Base-by-base conservation (phyloP, 345 rosid genomes). In the Ceriops tagal region DNA sequence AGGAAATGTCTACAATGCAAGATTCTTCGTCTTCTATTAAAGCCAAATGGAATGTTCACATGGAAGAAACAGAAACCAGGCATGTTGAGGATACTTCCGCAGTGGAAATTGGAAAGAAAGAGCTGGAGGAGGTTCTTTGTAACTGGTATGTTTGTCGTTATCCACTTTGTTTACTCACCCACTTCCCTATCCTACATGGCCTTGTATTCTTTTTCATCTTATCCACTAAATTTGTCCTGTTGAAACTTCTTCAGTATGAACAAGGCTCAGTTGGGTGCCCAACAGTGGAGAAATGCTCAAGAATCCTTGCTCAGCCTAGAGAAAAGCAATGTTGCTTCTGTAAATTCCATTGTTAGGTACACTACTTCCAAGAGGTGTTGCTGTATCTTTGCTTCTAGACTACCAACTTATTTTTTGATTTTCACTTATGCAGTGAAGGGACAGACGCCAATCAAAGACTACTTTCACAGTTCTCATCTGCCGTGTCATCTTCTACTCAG, bases 1-100 rank as follows among this genome's bases (percentile, higher is more conserved):
- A 86, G 78, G 99, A 92, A 83, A 90, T 90, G 96, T 87, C 91
- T 60, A 89, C 95, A 20, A 88, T 96, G 99, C 90, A 92, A 74
- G 92, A 84, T 66, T 86, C 93, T 61, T 83, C 97, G 39, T 85
- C 83, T 49, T 83, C 88, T 19, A 80, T 92, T 76, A 90, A 89
- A 82, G 72, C 83, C 8, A 86, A 92, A 80, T 96, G 99, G 99
- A 86, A 62, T 3, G 43, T 72, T 61, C 98, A 96, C 83, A 86
- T 92, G 97, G 86, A 84, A 76, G 86, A 73, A 77, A 89, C 89
- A 60, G 99, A 96, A 81, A 73, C 91, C 7, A 82, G 77, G 75
- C 83, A 89, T 76, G 79, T 78, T 8, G 85, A 89, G 77, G 92
- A 87, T 69, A 87, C 86, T 58, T 84, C 87, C 75, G 90, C 85